Base-by-base conservation (phyloP, 1,284 basidiomycete species). In the Sanghuangporus sanghuang region DNA sequence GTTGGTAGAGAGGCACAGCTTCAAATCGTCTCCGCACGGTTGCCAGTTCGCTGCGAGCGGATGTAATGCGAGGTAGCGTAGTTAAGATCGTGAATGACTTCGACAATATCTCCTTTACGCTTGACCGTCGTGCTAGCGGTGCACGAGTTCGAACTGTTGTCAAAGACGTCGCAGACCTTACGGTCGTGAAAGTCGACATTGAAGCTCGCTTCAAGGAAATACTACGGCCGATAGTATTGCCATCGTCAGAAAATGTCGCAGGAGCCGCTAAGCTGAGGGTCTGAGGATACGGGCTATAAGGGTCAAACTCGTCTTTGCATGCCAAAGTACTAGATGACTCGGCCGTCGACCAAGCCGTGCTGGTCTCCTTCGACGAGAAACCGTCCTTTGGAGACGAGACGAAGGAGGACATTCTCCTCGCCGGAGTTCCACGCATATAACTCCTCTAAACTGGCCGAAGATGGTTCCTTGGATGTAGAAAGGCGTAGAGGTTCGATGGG, bases 21-120 rank as follows among this genome's bases (percentile, higher is more conserved):
- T 46, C 40, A 11, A 50, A 46, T 8, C 54, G 23, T 39, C 52
- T 50, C 32, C 40, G 58, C 2, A 61, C 39, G 16, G 12, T 36
- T 32, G 52, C 42, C 21, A 64, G 44, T 35, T 64, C 63, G 23
- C 21, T 60, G 14, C 59, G 57, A 23, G 63, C 63, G n/a, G 63
- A 59, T 18, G 63, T 55, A 54, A 64, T 61, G 6, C 58, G 63
- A 23, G 63, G 58, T 11, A 64, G 35, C 38, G 61, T 40, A 23
- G 49, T 57, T 2, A 64, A 2, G 40, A 64, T 48, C 16, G 54
- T 42, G 38, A 64, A 40, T 7, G 63, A 57, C 53, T 58, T 56
- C 39, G 60, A 32, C 14, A 64, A 6, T 11, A 60, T 54, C 11
- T 56, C 63, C 18, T 48, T 60, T 35, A 40, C 16, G 27, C 63